Evolutionary conservation across 176 grass and related monocot species (phyloP).

Genomic region (Eremochloa ophiuroides): DNA sequence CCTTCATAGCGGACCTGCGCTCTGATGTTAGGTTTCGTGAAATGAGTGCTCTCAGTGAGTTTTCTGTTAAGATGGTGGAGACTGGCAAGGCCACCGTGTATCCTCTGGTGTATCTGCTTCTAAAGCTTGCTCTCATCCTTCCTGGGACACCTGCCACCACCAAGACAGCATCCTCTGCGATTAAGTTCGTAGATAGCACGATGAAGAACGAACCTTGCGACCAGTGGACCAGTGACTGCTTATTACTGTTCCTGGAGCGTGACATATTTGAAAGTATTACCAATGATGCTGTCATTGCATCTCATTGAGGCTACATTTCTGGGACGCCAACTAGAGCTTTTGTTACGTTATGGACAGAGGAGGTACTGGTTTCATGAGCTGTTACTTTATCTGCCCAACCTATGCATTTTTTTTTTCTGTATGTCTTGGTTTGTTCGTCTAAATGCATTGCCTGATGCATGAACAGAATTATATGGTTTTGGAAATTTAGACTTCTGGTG

Average conservation of each 20-base stretch:
- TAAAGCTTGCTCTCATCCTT: conserved; percentile 36
- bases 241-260: conserved; percentile 25
- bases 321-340: background rate
- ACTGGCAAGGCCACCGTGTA: conserved; percentile 1
- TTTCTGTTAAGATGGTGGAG: conserved; percentile 37
- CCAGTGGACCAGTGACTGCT: conserved; percentile 38
- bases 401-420: background rate
- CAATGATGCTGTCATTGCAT: too few species aligned
- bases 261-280: conserved; percentile 17
- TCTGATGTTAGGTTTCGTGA: conserved; percentile 14
- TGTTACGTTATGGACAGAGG: too few species aligned
- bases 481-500: background rate
- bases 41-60: background rate
- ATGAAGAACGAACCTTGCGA: conserved; percentile 16
- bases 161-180: conserved; percentile 11
- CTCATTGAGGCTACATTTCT: background rate
- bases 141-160: conserved; percentile 3
- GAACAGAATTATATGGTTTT: background rate
- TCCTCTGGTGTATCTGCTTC: conserved; percentile 26
- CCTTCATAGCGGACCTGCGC: conserved; percentile 11
- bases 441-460: background rate
- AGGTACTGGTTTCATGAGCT: background rate
- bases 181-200: conserved; percentile 22
- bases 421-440: background rate
- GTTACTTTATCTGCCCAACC: background rate